Conservation (phyloP, 352 stramenopile genomes). For the Phytophthora pseudosyringae region DNA sequence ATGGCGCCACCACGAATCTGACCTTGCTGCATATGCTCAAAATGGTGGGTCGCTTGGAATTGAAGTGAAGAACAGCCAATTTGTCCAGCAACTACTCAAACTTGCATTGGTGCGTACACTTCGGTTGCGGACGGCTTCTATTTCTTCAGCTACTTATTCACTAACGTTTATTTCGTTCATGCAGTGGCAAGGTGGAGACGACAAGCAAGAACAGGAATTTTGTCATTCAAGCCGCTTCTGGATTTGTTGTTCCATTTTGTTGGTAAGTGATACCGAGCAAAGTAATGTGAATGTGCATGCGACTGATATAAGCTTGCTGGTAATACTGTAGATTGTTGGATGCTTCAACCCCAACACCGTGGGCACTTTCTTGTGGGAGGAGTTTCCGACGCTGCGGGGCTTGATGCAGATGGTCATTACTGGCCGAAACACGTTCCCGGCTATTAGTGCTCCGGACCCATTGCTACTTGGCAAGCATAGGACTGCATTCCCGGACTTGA, state of each 20-base stretch:
- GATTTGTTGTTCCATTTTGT: conserved; percentile 85
- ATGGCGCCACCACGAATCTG: conserved; percentile 60
- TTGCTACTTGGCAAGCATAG: conserved; percentile 70
- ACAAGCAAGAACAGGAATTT: conserved; percentile 78
- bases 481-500: conserved; percentile 55
- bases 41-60: conserved; percentile 77
- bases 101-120: conserved; percentile 56
- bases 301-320: neutral
- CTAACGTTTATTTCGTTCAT: conserved; percentile 6
- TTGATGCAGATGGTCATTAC: conserved; percentile 91
- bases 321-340: conserved; percentile 41
- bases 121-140: neutral
- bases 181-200: conserved; percentile 54
- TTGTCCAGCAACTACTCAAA: conserved; percentile 67
- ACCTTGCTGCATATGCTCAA: conserved; percentile 58
- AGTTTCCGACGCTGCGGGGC: conserved; percentile 73
- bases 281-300: neutral
- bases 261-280: conserved; percentile 47
- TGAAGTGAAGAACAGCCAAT: conserved; percentile 58
- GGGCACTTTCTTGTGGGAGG: conserved; percentile 75
- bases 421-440: conserved; percentile 73
- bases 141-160: conserved; percentile 4
- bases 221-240: conserved; percentile 83
- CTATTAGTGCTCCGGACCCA: conserved; percentile 58
- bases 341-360: conserved; percentile 85